phyloP scores from a whole-genome alignment of 805 yeast species.

The Candida corydali region DNA sequence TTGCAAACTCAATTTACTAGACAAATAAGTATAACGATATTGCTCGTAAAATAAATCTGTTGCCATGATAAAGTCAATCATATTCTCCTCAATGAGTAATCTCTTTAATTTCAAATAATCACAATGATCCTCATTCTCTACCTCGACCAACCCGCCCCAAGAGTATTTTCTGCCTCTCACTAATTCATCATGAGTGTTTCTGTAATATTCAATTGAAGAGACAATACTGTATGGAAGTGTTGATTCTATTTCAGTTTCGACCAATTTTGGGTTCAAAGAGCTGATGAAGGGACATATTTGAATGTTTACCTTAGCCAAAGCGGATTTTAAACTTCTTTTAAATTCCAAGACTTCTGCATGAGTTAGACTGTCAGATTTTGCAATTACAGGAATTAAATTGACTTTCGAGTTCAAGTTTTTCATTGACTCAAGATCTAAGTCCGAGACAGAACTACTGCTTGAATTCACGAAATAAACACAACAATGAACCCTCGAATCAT shows the following conservation, averaged over 20 bases:
- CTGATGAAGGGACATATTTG: slow-evolving; percentile 24
- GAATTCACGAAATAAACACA: slow-evolving; percentile 83
- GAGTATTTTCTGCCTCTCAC: slow-evolving; percentile 76
- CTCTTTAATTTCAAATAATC: slow-evolving; percentile 67
- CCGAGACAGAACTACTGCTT: slow-evolving; percentile 46
- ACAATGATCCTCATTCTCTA: slow-evolving; percentile 72
- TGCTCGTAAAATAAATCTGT: slow-evolving; percentile 76
- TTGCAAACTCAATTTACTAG: slow-evolving; percentile 21
- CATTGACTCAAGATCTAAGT: slow-evolving; percentile 34
- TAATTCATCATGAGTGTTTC: slow-evolving; percentile 26
- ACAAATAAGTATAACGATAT: slow-evolving; percentile 47
- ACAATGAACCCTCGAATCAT: slow-evolving; percentile 73
- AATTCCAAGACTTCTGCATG: slow-evolving; percentile 22
- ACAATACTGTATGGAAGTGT: slow-evolving; percentile 70
- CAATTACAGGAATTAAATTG: slow-evolving; percentile 37
- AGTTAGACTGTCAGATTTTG: slow-evolving; percentile 32
- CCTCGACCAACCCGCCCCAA: slow-evolving; percentile 91
- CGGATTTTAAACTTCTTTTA: slow-evolving; percentile 20
- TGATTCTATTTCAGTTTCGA: slow-evolving; percentile 21
- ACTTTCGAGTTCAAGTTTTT: slow-evolving; percentile 27
- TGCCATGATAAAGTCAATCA: slow-evolving; percentile 73
- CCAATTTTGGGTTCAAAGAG: slow-evolving; percentile 26
- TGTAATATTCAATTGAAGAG: slow-evolving; percentile 49
- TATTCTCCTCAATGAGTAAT: slow-evolving; percentile 60
- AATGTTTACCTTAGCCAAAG: slow-evolving; percentile 22